These are phyloP conservation scores for Cupressus sempervirens DNA, from an alignment of 75 land plant species.

Conservation along the genomic window DNA sequence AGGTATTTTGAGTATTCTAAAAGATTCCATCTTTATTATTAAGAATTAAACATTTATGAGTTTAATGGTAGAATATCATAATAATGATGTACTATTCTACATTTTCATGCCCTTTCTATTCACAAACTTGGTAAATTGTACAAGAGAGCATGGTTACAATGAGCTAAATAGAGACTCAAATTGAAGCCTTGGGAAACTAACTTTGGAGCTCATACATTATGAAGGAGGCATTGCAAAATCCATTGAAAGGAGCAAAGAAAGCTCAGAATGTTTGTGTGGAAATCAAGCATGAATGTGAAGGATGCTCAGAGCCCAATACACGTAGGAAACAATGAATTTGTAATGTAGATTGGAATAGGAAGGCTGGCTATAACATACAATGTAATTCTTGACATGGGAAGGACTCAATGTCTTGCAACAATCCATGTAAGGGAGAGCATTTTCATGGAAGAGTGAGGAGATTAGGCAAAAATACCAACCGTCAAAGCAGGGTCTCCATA, in stretches of 20 bases:
- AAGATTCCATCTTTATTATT: too few relatives aligned
- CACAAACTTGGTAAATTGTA: neutral
- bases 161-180: neutral
- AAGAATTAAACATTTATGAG: too few relatives aligned
- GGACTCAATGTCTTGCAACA: too few relatives aligned
- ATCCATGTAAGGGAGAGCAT: too few relatives aligned
- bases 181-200: neutral
- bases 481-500: too few relatives aligned
- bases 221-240: neutral
- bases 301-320: neutral
- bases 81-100: neutral
- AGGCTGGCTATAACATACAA: conserved; percentile 14
- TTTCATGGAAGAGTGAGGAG: too few relatives aligned
- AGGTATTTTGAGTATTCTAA: too few relatives aligned
- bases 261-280: neutral
- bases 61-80: neutral
- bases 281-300: neutral
- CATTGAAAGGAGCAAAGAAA: neutral
- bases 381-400: conserved; percentile 28
- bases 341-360: conserved; percentile 23
- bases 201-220: neutral
- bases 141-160: neutral
- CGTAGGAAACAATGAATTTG: conserved; percentile 13
- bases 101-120: neutral
- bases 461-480: too few relatives aligned